Conservation (phyloP, 345 rosid species). For the Gossypium herbaceum region DNA sequence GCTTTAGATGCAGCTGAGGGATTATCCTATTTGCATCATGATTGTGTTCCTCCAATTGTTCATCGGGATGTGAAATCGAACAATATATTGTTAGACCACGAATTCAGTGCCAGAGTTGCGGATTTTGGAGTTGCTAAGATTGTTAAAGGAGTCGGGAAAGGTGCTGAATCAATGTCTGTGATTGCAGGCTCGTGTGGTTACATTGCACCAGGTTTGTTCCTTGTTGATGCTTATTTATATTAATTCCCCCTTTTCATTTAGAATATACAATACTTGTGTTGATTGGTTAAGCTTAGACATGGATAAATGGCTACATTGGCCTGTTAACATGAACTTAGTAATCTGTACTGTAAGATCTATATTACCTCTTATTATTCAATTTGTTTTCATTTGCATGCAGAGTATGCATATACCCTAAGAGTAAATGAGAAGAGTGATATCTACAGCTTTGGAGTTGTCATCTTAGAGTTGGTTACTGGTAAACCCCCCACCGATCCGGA, state of each 20-base stretch:
- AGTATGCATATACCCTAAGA: conserved; percentile 77
- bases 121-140: conserved; percentile 91
- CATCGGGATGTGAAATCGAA: conserved; percentile 92
- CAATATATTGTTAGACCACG: conserved; percentile 71
- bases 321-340: background rate
- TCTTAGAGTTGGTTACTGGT: conserved; percentile 79
- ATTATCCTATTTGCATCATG: conserved; percentile 84
- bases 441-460: conserved; percentile 85
- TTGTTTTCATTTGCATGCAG: conserved; percentile 33
- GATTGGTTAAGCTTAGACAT: background rate
- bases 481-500: conserved; percentile 61
- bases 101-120: conserved; percentile 72
- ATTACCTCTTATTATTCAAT: background rate
- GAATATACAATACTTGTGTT: background rate
- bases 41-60: conserved; percentile 85
- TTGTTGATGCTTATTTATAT: conserved; percentile 7
- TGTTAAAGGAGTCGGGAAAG: conserved; percentile 39
- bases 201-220: conserved; percentile 81
- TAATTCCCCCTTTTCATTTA: background rate
- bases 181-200: conserved; percentile 90
- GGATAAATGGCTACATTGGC: background rate
- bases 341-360: background rate
- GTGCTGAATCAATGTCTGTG: conserved; percentile 71
- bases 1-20: conserved; percentile 90
- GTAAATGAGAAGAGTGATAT: conserved; percentile 96